phyloP scores from a whole-genome alignment of 129 eudicot genomes.

The Ambrosia artemisiifolia region DNA sequence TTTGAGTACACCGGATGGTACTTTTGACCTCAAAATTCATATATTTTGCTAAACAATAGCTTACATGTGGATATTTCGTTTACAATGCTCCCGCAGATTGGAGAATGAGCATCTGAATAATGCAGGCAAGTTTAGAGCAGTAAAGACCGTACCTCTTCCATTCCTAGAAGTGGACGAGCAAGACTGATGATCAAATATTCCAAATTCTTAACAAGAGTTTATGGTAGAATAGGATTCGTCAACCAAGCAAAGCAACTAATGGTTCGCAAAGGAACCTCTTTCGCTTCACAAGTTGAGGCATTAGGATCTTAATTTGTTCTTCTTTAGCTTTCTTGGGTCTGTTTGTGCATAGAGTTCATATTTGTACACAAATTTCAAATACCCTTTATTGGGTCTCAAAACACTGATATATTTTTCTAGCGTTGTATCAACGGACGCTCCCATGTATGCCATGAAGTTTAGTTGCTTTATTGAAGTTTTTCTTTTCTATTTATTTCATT shows the following conservation, averaged over 20 bases:
- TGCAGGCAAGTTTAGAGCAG: conserved; percentile 95
- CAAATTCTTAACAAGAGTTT: conserved; percentile 37
- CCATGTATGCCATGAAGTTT: background rate
- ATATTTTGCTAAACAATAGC: background rate
- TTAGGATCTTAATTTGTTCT: conserved; percentile 36
- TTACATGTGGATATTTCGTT: conserved; percentile 10
- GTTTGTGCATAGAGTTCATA: conserved; percentile 35
- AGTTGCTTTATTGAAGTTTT: background rate
- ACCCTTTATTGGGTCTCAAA: background rate
- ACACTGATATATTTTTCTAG: background rate
- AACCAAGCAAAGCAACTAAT: conserved; percentile 21
- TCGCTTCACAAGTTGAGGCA: conserved; percentile 42
- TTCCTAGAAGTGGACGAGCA: conserved; percentile 88
- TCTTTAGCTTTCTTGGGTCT: conserved; percentile 19
- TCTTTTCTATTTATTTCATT: background rate
- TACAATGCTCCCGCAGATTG: conserved; percentile 53
- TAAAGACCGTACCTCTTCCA: conserved; percentile 92
- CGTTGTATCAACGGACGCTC: background rate
- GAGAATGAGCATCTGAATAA: conserved; percentile 99
- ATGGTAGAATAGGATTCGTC: conserved; percentile 37
- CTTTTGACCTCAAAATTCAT: background rate
- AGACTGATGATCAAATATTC: conserved; percentile 37
- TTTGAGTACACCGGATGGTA: background rate
- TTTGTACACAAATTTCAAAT: conserved; percentile 43
- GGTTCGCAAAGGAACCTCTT: conserved; percentile 32